These are phyloP conservation scores for Aleurites moluccanus DNA, from an alignment of 441 rosid genomes.

Conservation along the genomic window DNA sequence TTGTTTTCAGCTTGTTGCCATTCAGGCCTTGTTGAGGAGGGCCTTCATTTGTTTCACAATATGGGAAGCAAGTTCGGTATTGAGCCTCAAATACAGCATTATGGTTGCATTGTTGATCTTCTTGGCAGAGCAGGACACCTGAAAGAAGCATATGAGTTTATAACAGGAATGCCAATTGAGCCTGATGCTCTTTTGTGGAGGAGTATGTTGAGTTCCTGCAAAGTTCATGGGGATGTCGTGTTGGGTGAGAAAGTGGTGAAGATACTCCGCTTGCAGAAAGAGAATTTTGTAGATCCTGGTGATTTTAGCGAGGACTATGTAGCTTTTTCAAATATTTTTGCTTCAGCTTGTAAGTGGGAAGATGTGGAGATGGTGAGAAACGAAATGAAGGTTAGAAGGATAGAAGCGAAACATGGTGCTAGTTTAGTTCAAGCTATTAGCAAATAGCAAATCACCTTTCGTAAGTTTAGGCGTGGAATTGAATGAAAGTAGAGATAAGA, in stretches of 20 bases:
- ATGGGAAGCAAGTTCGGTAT: slow-evolving; percentile 53
- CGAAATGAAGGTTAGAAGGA: slow-evolving; percentile 35
- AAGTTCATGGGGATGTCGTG: slow-evolving; percentile 69
- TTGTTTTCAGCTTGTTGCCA: slow-evolving; percentile 88
- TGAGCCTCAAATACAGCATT: slow-evolving; percentile 76
- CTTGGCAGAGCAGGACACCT: slow-evolving; percentile 71
- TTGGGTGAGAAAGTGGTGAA: slow-evolving; percentile 63
- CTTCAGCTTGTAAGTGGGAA: slow-evolving; percentile 44
- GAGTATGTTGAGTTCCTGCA: slow-evolving; percentile 71
- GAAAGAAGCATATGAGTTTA: slow-evolving; percentile 56
- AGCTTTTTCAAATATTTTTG: slow-evolving; percentile 60
- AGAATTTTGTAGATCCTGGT: slow-evolving; percentile 24
- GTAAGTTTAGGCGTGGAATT: neutral
- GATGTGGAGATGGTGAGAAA: slow-evolving; percentile 44
- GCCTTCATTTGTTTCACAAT: slow-evolving; percentile 62
- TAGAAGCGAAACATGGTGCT: slow-evolving; percentile 36
- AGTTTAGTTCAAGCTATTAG: slow-evolving; percentile 27
- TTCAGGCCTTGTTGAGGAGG: slow-evolving; percentile 67
- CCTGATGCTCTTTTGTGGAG: slow-evolving; percentile 78
- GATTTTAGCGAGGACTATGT: slow-evolving; percentile 44
- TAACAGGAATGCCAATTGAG: slow-evolving; percentile 53
- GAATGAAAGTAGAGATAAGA: neutral
- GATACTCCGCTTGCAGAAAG: slow-evolving; percentile 41
- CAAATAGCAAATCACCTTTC: neutral
- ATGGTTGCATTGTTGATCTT: slow-evolving; percentile 83